These are phyloP conservation scores for Hericium rajendrae DNA, from an alignment of 768 basidiomycete species.

Conservation along the genomic window DNA sequence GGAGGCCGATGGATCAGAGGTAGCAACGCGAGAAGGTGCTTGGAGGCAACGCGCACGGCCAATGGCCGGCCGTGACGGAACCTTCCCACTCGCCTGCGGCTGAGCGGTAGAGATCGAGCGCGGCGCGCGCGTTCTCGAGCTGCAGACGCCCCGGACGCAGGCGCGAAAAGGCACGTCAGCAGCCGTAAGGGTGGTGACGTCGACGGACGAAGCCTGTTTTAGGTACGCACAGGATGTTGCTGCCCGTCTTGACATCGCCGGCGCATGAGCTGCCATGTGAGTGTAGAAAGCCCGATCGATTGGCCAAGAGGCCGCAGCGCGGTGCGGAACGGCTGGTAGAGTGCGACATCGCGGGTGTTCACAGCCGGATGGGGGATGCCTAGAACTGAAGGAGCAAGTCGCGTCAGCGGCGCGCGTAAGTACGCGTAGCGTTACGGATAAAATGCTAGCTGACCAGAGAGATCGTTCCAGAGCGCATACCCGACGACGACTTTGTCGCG, in stretches of 20 bases:
- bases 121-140: conserved; percentile 70
- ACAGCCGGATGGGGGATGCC: conserved; percentile 76
- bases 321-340: conserved; percentile 76
- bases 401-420: neutral
- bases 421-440: conserved; percentile 9
- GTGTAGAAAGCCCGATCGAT: conserved; percentile 63
- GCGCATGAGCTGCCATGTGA: conserved; percentile 77
- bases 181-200: neutral
- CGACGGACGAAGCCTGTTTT: neutral
- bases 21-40: conserved; percentile 78
- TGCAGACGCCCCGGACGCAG: conserved; percentile 21
- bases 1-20: conserved; percentile 25
- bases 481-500: conserved; percentile 67
- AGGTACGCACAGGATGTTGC: conserved; percentile 55
- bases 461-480: conserved; percentile 72
- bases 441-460: conserved; percentile 45
- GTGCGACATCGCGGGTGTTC: conserved; percentile 68
- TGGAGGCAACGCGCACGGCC: conserved; percentile 72
- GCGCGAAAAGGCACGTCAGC: neutral
- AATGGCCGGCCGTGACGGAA: conserved; percentile 47
- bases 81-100: conserved; percentile 59
- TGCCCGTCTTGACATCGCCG: conserved; percentile 66
- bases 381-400: conserved; percentile 38
- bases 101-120: conserved; percentile 43
- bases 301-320: conserved; percentile 59